Conservation (phyloP, 2,329 filamentous ascomycete species). For the Aspergillus calidoustus region DNA sequence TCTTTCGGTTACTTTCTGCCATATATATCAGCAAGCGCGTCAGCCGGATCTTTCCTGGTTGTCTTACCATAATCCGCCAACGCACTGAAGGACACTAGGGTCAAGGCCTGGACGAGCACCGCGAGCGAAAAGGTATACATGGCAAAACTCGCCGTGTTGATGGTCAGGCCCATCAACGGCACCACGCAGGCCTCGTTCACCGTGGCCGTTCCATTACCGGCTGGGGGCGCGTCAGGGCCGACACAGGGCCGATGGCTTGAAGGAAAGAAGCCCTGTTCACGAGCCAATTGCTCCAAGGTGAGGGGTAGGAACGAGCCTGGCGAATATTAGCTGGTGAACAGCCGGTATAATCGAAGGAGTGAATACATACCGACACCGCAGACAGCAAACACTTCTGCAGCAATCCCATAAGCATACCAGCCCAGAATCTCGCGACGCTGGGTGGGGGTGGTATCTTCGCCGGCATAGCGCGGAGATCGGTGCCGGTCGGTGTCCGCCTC, state of each 20-base stretch:
- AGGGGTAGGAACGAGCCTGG: conserved; percentile 89
- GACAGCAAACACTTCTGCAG: conserved; percentile 93
- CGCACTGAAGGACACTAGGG: conserved; percentile 72
- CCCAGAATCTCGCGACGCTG: conserved; percentile 79
- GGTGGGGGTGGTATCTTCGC: conserved; percentile 84
- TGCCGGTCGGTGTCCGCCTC: conserved; percentile 27
- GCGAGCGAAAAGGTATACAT: conserved; percentile 81
- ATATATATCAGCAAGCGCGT: background rate
- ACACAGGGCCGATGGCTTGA: conserved; percentile 37
- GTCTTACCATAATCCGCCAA: conserved; percentile 76
- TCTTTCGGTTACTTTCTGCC: conserved; percentile 68
- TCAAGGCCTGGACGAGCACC: conserved; percentile 80
- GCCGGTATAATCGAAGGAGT: background rate
- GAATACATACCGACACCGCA: conserved; percentile 68
- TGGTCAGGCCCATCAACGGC: conserved; percentile 35
- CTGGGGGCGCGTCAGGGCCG: conserved; percentile 29
- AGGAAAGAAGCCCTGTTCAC: conserved; percentile 85
- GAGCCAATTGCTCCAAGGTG: conserved; percentile 85
- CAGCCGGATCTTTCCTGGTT: background rate
- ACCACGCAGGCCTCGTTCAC: conserved; percentile 39
- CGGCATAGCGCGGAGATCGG: conserved; percentile 65
- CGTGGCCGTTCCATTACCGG: conserved; percentile 22
- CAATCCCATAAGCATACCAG: conserved; percentile 93
- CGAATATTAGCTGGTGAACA: too few species aligned
- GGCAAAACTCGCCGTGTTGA: conserved; percentile 47